phyloP scores from a whole-genome alignment of 257 asterid genomes.

The Primulina eburnea region DNA sequence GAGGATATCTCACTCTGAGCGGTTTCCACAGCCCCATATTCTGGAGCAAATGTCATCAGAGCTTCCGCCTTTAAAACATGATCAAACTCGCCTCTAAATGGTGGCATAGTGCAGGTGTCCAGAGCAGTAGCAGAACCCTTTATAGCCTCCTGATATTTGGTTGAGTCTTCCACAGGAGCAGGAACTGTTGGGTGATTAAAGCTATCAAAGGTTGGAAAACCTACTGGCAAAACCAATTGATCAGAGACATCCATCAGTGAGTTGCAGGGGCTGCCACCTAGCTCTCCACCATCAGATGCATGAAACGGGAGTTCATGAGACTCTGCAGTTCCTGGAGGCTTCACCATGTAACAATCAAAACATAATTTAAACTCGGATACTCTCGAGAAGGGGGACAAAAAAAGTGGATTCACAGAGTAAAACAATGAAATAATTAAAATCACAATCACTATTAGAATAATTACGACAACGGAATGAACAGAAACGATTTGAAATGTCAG shows the following conservation, averaged over 20 bases:
- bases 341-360: constrained; percentile 40
- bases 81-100: constrained; percentile 69
- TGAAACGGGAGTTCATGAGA: constrained; percentile 57
- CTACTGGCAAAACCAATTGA: constrained; percentile 70
- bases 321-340: constrained; percentile 97
- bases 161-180: constrained; percentile 54
- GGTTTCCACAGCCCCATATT: constrained; percentile 92
- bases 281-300: constrained; percentile 73
- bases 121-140: constrained; percentile 49
- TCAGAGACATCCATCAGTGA: constrained; percentile 84
- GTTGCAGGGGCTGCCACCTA: constrained; percentile 72
- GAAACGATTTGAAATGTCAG: constrained; percentile 11
- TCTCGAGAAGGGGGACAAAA: not conserved
- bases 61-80: constrained; percentile 94
- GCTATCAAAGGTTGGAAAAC: constrained; percentile 66
- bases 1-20: constrained; percentile 59
- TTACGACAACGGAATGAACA: not conserved
- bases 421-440: not conserved
- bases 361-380: constrained; percentile 13
- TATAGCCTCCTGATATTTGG: constrained; percentile 57
- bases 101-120: constrained; percentile 39
- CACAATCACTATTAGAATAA: not conserved
- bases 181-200: constrained; percentile 59
- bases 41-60: constrained; percentile 91
- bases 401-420: constrained; percentile 7